Evolutionary conservation across 2,329 filamentous ascomycete genomes (phyloP).

Genomic region (Falciphora oryzae): DNA sequence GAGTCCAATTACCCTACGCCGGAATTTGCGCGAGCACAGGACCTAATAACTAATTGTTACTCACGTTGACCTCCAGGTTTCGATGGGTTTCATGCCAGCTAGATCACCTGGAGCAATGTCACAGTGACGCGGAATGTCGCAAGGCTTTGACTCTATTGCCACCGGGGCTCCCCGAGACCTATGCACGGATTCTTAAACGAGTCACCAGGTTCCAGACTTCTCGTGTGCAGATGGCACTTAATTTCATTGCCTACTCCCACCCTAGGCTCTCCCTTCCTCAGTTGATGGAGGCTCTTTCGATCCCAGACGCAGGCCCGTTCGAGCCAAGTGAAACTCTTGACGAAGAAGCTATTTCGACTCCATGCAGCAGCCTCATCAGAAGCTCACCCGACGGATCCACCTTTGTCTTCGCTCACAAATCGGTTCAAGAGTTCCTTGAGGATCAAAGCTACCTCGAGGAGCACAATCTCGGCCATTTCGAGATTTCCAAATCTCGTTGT

Average conservation of each 20-base stretch:
- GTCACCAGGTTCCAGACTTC: not conserved
- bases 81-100: not conserved
- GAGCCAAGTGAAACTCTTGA: not conserved
- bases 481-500: not conserved
- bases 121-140: not conserved
- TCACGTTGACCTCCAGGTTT: not conserved
- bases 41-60: not conserved
- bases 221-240: not conserved
- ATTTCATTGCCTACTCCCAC: not conserved
- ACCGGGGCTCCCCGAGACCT: not conserved
- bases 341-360: not conserved
- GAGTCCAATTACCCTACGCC: not conserved
- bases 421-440: not conserved
- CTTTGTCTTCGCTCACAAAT: not conserved
- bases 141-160: not conserved
- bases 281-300: not conserved
- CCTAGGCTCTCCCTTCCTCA: not conserved
- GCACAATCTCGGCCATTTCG: not conserved
- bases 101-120: not conserved
- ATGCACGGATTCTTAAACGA: not conserved
- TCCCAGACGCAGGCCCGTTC: not conserved
- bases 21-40: no score
- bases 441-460: not conserved
- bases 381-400: not conserved
- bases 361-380: slow-evolving; percentile 3